These are phyloP conservation scores for Luvunga scandens DNA, from an alignment of 345 rosid genomes.

Conservation along the genomic window DNA sequence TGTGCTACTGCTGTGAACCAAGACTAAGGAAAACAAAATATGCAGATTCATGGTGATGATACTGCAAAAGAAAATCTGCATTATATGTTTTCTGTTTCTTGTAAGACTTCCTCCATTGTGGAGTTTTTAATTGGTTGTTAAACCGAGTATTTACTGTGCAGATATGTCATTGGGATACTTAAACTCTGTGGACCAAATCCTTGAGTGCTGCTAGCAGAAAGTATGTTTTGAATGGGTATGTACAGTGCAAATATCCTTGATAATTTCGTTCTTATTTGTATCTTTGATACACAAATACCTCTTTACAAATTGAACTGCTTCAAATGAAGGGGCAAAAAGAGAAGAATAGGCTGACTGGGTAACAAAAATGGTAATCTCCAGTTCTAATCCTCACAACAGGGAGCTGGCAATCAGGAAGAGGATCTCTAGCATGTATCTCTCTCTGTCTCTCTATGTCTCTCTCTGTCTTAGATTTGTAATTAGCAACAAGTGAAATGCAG, in stretches of 20 bases:
- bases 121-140: neutral
- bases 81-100: neutral
- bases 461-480: neutral
- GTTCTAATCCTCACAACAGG: constrained; percentile 52
- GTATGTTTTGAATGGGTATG: constrained; percentile 8
- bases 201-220: neutral
- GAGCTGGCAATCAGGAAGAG: constrained; percentile 72
- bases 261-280: neutral
- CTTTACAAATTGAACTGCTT: neutral
- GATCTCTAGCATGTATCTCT: constrained; percentile 60
- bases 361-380: constrained; percentile 42
- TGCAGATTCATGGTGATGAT: neutral
- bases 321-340: neutral
- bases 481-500: neutral
- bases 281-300: neutral
- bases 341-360: constrained; percentile 4
- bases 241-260: neutral
- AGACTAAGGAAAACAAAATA: neutral
- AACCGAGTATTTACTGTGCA: neutral
- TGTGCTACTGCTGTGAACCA: neutral
- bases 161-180: neutral
- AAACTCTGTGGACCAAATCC: neutral
- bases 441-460: neutral
- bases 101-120: neutral
- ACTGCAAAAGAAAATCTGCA: neutral